Percentiles rank a stretch among this genome's conserved stretches.
phyloP scores from a whole-genome alignment of 768 basidiomycete species.

The Phylloporus sp. region DNA sequence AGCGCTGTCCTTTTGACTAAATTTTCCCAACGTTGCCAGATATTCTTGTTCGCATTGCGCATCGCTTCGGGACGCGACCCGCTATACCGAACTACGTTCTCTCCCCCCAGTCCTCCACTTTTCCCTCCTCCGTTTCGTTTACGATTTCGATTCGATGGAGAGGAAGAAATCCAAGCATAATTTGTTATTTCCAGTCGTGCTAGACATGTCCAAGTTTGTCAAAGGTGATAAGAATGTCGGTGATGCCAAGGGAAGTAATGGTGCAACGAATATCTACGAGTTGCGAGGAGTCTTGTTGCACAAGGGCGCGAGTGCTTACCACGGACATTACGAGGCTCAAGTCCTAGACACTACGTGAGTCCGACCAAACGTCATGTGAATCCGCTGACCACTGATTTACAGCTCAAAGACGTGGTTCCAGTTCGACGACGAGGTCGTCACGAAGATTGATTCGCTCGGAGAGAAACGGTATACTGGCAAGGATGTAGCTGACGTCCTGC shows the following conservation, averaged over 20 bases:
- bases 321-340: conserved; percentile 86
- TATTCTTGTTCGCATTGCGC: conserved; percentile 79
- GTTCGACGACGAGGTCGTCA: conserved; percentile 88
- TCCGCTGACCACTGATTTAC: conserved; percentile 4
- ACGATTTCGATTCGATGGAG: conserved; percentile 69
- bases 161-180: conserved; percentile 83
- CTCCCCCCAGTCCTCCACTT: conserved; percentile 90
- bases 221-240: conserved; percentile 22
- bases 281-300: conserved; percentile 82
- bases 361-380: not conserved
- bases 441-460: conserved; percentile 51
- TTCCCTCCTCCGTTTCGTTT: conserved; percentile 90
- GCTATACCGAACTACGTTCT: conserved; percentile 62
- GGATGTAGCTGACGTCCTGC: conserved; percentile 28
- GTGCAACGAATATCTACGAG: conserved; percentile 55
- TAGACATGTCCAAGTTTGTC: conserved; percentile 72
- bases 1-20: not conserved
- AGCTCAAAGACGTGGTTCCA: conserved; percentile 79
- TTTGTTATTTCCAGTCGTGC: conserved; percentile 66
- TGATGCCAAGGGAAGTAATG: conserved; percentile 13
- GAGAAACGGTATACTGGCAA: conserved; percentile 36
- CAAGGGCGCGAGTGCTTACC: conserved; percentile 88
- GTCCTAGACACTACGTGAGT: conserved; percentile 68
- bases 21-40: conserved; percentile 33
- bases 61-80: conserved; percentile 68